Conservation (phyloP, 1,284 basidiomycete species). For the Trametes polyzona region DNA sequence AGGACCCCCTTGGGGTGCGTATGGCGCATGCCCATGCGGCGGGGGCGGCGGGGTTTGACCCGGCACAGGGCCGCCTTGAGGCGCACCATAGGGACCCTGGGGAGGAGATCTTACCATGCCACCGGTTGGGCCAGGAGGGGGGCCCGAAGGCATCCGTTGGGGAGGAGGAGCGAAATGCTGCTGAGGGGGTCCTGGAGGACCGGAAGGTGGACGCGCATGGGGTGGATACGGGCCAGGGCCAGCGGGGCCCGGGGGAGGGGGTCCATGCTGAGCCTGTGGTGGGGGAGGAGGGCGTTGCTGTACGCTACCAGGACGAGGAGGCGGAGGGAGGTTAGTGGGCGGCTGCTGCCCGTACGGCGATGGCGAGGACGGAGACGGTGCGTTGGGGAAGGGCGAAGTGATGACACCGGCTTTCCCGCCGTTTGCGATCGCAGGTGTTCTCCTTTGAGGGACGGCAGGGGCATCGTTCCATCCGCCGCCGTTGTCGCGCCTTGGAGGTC, state of each 20-base stretch:
- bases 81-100: constrained; percentile 35
- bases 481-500: constrained; percentile 64
- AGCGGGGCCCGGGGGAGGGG: constrained; percentile 31
- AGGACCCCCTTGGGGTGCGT: constrained; percentile 35
- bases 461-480: constrained; percentile 96
- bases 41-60: constrained; percentile 41
- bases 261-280: constrained; percentile 46
- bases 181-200: constrained; percentile 38
- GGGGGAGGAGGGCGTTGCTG: constrained; percentile 49
- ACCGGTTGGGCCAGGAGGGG: constrained; percentile 21
- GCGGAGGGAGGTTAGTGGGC: constrained; percentile 51
- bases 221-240: constrained; percentile 41
- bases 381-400: constrained; percentile 88
- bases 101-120: constrained; percentile 12
- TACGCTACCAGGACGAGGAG: constrained; percentile 66
- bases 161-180: constrained; percentile 43
- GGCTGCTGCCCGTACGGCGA: constrained; percentile 51
- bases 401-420: constrained; percentile 71
- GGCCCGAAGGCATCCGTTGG: constrained; percentile 39
- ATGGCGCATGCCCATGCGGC: constrained; percentile 38
- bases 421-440: constrained; percentile 54
- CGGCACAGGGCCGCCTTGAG: constrained; percentile 33
- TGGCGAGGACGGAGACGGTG: constrained; percentile 46
- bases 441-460: constrained; percentile 55
- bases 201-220: constrained; percentile 42